These are phyloP conservation scores for Panicum miliaceum DNA, from an alignment of 176 grass and related monocot genomes.

Conservation along the genomic window DNA sequence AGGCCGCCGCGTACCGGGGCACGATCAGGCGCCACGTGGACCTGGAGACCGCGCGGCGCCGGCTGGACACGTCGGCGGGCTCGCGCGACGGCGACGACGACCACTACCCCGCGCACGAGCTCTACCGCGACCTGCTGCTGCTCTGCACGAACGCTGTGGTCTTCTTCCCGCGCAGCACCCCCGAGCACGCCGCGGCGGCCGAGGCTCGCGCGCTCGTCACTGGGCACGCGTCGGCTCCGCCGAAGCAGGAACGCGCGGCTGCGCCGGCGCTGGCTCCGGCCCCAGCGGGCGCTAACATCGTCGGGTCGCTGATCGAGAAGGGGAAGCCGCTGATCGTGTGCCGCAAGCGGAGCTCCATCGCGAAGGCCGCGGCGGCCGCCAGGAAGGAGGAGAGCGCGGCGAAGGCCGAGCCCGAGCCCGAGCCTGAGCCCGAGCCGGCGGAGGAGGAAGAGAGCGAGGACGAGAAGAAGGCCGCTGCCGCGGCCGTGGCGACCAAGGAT, in stretches of 20 bases:
- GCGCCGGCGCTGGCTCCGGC: neutral
- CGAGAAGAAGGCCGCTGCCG: constrained; percentile 40
- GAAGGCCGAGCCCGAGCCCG: constrained; percentile 16
- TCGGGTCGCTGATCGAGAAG: constrained; percentile 63
- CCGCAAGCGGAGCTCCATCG: constrained; percentile 82
- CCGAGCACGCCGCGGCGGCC: constrained; percentile 57
- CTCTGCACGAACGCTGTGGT: constrained; percentile 78
- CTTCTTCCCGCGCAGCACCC: constrained; percentile 57
- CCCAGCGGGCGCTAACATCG: neutral
- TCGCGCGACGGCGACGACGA: neutral
- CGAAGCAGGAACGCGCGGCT: constrained; percentile 29
- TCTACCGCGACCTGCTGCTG: constrained; percentile 84
- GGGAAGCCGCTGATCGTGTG: constrained; percentile 71
- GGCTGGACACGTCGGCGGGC: constrained; percentile 34
- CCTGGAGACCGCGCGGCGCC: constrained; percentile 59
- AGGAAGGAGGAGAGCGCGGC: constrained; percentile 48
- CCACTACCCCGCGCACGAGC: constrained; percentile 46
- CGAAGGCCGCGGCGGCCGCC: constrained; percentile 45
- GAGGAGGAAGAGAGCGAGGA: constrained; percentile 10
- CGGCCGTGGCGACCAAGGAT: constrained; percentile 19
- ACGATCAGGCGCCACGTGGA: constrained; percentile 83
- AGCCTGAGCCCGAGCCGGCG: neutral
- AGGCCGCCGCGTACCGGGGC: constrained; percentile 53
- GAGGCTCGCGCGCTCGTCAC: constrained; percentile 55
- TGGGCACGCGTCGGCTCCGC: constrained; percentile 36